Base-by-base conservation (phyloP, 1,139 yeast genomes). In the Scheffersomyces segobiensis region DNA sequence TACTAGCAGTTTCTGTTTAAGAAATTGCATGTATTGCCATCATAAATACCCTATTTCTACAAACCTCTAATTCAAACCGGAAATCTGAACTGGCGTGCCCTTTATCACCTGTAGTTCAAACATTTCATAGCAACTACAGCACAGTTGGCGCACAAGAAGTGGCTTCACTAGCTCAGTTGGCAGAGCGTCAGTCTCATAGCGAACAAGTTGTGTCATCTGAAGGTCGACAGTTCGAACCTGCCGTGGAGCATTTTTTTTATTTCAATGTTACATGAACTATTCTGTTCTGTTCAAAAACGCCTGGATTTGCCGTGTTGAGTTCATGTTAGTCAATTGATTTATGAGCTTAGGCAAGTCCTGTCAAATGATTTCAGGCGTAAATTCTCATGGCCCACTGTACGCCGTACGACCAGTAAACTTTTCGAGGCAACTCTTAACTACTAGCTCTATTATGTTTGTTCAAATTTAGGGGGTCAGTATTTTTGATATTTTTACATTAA, bases 201-300 rank as follows among this genome's bases (percentile, higher is more conserved):
- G 57, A 58, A 52, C 19, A 46, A 39, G 62, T 63, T 75, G 79
- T 75, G 81, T 63, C 53, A 78, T 79, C 82, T 79, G 82, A 78
- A 79, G 82, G 82, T 79, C 82, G 82, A 78, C 81, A 79, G 82
- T 79, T 79, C 82, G 82, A 79, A 76, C 82, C 82, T 79, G 81
- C 82, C 82, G 80, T 75, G 82, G 81, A 77, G 82, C 82, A 79
- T 55, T 63, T 58, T 52, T 60, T 65, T 71, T 72, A 69, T 66
- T 58, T 57, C 57, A 24, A 24, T 5, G 26, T 24, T 24, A 24
- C 26, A 24, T 24, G 7, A 24, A 5, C 26, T 5, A 24, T 24
- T 24, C 26, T 24, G n/a, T n/a, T n/a, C n/a, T n/a, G n/a, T n/a
- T n/a, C n/a, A n/a, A n/a, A n/a, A n/a, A n/a, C n/a, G n/a, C n/a